Percentiles rank a stretch among this genome's conserved stretches.
These are phyloP conservation scores for Raffaelea albimanens DNA, from an alignment of 2,329 filamentous ascomycete species.

Conservation along the genomic window DNA sequence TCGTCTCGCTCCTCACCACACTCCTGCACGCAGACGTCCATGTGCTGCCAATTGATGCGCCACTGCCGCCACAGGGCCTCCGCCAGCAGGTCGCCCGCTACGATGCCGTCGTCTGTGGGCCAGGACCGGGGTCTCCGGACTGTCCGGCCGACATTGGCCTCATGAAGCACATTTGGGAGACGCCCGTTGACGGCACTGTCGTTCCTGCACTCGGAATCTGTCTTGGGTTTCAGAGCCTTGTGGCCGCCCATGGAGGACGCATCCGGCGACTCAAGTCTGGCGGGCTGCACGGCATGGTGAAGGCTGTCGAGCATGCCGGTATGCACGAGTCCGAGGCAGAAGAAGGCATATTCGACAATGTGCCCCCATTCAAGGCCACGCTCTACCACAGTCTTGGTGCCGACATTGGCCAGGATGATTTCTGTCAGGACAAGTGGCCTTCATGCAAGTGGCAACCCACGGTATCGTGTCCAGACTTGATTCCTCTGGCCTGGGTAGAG, in stretches of 20 bases:
- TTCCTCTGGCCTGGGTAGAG: slow-evolving; percentile 55
- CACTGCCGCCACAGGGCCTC: slow-evolving; percentile 34
- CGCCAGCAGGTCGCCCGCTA: slow-evolving; percentile 48
- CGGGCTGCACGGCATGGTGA: slow-evolving; percentile 76
- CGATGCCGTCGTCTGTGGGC: slow-evolving; percentile 81
- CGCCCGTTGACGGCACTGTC: not conserved
- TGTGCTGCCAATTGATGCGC: slow-evolving; percentile 63
- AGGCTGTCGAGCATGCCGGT: slow-evolving; percentile 18
- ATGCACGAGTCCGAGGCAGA: slow-evolving; percentile 11
- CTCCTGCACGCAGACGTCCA: slow-evolving; percentile 58
- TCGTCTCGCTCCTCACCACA: slow-evolving; percentile 69
- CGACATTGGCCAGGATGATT: slow-evolving; percentile 39
- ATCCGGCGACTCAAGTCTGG: slow-evolving; percentile 54
- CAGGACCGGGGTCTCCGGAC: slow-evolving; percentile 76
- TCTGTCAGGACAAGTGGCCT: slow-evolving; percentile 26
- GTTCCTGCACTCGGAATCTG: slow-evolving; percentile 77
- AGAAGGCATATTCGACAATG: slow-evolving; percentile 55
- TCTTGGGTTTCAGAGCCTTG: slow-evolving; percentile 76
- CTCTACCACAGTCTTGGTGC: slow-evolving; percentile 63
- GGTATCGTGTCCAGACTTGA: slow-evolving; percentile 27
- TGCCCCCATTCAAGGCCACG: slow-evolving; percentile 57
- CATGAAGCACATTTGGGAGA: slow-evolving; percentile 65
- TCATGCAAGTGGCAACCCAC: slow-evolving; percentile 29
- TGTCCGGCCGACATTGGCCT: slow-evolving; percentile 70
- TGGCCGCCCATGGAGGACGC: slow-evolving; percentile 51